Evolutionary conservation across 176 grass and related monocot genomes (phyloP), one percentile per base, ranked within the genome.

Genomic region (Puccinellia tenuiflora): DNA sequence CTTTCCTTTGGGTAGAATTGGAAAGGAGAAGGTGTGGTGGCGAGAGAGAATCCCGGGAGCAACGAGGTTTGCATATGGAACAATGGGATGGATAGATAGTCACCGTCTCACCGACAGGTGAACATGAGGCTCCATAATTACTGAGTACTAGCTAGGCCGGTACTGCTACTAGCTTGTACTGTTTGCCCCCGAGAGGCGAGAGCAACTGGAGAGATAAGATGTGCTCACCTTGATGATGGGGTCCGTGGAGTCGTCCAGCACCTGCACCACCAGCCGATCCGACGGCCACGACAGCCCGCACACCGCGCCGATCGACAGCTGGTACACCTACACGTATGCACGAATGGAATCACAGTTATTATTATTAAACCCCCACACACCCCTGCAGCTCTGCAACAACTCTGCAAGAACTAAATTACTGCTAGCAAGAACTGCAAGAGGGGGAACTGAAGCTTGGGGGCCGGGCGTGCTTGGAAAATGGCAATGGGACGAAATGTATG

Each of bases 171-270:
- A 8, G 2, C n/a, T 24, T 38, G 21, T 57, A 24, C 79, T 73
- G 69, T 73, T 39, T 4, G 2, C 53, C 52, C 26, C 14, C 5
- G 59, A 7, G 68, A 7, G 39, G 3, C 1, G 40, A 6, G n/a
- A 55, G 33, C 16, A 13, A 46, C 10, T 4, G 66, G 34, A 22
- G 20, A 9, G 43, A 17, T 51, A 8, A 18, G 46, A 69, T 81
- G 3, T 7, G 2, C 18, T 69, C 43, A 89, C 90, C 86, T 92
- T 89, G 38, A 92, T n/a, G 16, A 92, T 25, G 0, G 84, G 75
- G 75, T 92, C 90, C n/a, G 90, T 92, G 68, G 90, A 92, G 68
- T 92, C 90, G 86, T 92, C 90, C 31, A 92, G 83, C 59, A 92
- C 90, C 79, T 92, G 90, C 67, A 92, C 86, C 75, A 92, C 86